Evolutionary conservation across 108 stramenopile genomes (phyloP), one percentile per base, ranked within the genome.

Genomic region (Nitzschia sp.): DNA sequence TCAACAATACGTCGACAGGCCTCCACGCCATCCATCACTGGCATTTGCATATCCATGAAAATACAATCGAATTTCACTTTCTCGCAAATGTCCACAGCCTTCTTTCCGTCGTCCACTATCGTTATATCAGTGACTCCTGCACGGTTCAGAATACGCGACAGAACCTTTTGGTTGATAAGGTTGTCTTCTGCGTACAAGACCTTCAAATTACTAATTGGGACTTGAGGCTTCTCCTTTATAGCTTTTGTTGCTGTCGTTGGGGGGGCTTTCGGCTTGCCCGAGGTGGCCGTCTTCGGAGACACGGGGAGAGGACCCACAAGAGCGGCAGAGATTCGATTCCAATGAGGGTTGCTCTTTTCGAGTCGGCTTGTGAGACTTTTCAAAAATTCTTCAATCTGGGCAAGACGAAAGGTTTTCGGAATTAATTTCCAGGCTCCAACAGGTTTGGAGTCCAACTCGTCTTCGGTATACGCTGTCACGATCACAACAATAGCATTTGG

Each of bases 21-120:
- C 45, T 81, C 80, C 35, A 85, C 36, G 2, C 84, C 84, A 57
- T 77, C 80, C 84, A 85, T 85, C 0, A 85, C 69, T 15, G 84
- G 84, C 84, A 85, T 85, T 31, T 76, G 75, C 58, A 76, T 62
- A 58, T 80, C 80, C 75, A 80, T 58, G 15, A 80, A 66, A 13
- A 80, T 63, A 25, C 50, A 58, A 45, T 66, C 71, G 32, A 36
- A 75, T 41, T 45, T 26, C 15, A 2, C 33, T 21, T 31, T 68
- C 19, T 25, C 67, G 34, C 26, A 58, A 3, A 66, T 33, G 27
- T 80, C 73, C 33, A 80, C 73, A 13, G 80, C 80, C 71, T 68
- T 69, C 58, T 62, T 45, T 8, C 80, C 80, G 30, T 80, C 54
- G 59, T 80, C 72, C 30, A 75, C 75, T 23, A 75, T 60, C 2